Evolutionary conservation across 202 grass and related monocot genomes (phyloP).

Genomic region (Saccharum hybrid): DNA sequence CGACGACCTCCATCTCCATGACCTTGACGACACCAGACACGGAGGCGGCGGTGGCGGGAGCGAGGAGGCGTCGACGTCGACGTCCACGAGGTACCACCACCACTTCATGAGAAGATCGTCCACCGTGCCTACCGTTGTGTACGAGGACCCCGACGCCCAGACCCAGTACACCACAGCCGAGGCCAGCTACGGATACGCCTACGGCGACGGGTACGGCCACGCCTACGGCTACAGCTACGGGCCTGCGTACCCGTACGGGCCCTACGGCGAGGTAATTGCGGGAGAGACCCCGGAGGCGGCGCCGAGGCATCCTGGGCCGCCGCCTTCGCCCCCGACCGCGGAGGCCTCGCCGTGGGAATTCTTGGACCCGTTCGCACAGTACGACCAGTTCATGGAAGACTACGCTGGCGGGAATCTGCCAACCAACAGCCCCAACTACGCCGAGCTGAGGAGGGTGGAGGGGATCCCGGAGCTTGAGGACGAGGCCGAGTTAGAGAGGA

Average conservation of each 20-base stretch:
- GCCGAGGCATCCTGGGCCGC: conserved; percentile 17
- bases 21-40: conserved; percentile 16
- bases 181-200: conserved; percentile 22
- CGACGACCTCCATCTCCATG: neutral
- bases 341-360: conserved; percentile 76
- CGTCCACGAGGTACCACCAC: conserved; percentile 37
- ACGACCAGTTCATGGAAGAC: conserved; percentile 56
- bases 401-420: conserved; percentile 46
- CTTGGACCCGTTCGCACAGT: conserved; percentile 70
- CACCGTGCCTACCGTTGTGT: conserved; percentile 56
- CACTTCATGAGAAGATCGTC: conserved; percentile 60
- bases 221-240: conserved; percentile 48
- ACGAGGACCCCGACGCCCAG: conserved; percentile 43
- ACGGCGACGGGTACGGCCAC: neutral
- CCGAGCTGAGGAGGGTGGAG: conserved; percentile 71
- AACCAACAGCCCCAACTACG: conserved; percentile 59
- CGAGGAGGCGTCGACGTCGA: conserved; percentile 25
- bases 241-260: conserved; percentile 46
- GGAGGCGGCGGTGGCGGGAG: neutral
- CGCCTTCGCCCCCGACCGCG: conserved; percentile 50
- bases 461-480: conserved; percentile 93
- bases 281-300: conserved; percentile 9
- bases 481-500: conserved; percentile 59
- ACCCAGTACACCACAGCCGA: conserved; percentile 28
- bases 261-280: conserved; percentile 38